Base-by-base conservation (phyloP, 306 rosid species). In the Vicia sativa region DNA sequence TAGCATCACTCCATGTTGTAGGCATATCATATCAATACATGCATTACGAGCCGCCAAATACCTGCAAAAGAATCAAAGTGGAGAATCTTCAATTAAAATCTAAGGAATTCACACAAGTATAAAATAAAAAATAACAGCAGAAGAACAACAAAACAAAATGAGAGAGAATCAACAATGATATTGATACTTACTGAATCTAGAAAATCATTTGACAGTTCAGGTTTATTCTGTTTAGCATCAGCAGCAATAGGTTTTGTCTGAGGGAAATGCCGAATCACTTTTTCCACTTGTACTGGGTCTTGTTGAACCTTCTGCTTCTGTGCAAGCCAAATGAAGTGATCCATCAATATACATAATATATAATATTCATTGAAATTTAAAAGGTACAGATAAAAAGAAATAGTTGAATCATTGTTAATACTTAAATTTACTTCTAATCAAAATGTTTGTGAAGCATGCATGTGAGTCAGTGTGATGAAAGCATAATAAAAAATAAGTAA, bases 251-350 rank as follows among this genome's bases (percentile, higher is more conserved):
- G 92, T 72, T 81, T 78, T 68, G 78, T 89, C 66, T 89, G 96
- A 73, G 73, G 84, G 71, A 89, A 89, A 58, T 83, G 83, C 60
- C 98, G 88, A 66, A 87, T 64, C 35, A 81, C 83, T 74, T 83
- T 80, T 1, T 46, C 54, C 37, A 75, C 78, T 63, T 69, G 82
- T 56, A 65, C 89, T 0, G 84, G 45, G 41, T 75, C 88, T 67
- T 70, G 71, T 75, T 70, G 79, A 57, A 84, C 57, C 86, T 85
- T 86, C 73, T 76, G 93, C 87, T 83, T 92, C 98, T 92, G 96
- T 71, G 35, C 64, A 65, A 57, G 52, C 52, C 29, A 52, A 63
- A 80, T 59, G 43, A 70, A 67, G 23, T 26, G 23, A 65, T 49
- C 70, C 39, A 16, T 73, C 63, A 58, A 44, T 23, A 56, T 21